Evolutionary conservation across 1,284 basidiomycete genomes (phyloP).

Genomic region (Peniophora sp.): DNA sequence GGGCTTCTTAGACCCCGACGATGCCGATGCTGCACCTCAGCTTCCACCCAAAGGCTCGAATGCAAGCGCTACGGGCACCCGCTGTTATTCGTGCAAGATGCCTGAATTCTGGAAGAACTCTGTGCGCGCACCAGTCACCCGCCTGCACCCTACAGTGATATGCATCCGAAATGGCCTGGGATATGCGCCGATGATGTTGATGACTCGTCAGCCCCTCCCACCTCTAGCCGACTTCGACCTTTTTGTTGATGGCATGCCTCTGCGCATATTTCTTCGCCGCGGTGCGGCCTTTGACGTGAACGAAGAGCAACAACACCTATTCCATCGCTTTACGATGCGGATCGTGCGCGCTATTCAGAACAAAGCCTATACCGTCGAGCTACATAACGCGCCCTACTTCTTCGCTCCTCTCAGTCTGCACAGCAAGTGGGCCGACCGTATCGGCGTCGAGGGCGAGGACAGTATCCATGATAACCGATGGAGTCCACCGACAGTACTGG

Average conservation of each 20-base stretch:
- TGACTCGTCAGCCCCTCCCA: conserved; percentile 61
- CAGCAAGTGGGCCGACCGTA: conserved; percentile 23
- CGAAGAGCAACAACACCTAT: conserved; percentile 33
- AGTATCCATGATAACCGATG: conserved; percentile 7
- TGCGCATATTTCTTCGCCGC: conserved; percentile 33
- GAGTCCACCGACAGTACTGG: conserved; percentile 29
- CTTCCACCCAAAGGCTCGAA: conserved; percentile 6
- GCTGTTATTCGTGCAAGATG: conserved; percentile 44
- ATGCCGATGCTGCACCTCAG: conserved; percentile 7
- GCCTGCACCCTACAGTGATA: conserved; percentile 51
- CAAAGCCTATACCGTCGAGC: conserved; percentile 49
- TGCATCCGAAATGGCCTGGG: conserved; percentile 25
- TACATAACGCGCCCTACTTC: conserved; percentile 52
- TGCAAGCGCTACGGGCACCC: conserved; percentile 32
- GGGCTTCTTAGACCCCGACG: conserved; percentile 8
- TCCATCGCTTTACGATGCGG: conserved; percentile 57
- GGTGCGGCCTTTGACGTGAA: conserved; percentile 43
- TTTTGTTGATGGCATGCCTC: conserved; percentile 43
- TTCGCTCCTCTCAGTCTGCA: conserved; percentile 48
- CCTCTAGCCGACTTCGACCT: conserved; percentile 44
- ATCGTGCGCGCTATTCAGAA: conserved; percentile 56
- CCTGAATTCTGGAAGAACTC: conserved; percentile 58
- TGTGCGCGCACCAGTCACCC: conserved; percentile 16
- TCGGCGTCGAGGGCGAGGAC: conserved; percentile 13
- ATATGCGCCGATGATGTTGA: conserved; percentile 51